Percentiles rank a stretch among this genome's conserved stretches.
phyloP scores from a whole-genome alignment of 192 early-diverging fungal genomes.

The Gamsiella multidivaricata region DNA sequence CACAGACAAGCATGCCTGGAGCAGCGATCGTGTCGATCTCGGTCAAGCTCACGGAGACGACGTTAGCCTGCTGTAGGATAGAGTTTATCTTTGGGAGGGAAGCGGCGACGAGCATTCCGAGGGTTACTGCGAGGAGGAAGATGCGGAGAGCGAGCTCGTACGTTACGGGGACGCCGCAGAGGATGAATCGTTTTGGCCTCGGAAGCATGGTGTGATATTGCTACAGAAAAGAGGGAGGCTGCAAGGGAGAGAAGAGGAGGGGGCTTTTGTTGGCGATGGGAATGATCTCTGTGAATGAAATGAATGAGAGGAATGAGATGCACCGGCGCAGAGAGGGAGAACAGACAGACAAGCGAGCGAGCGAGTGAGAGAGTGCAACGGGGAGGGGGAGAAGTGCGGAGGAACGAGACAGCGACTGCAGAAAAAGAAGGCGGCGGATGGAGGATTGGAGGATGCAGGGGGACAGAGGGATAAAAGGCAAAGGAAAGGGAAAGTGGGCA shows the following conservation, averaged over 20 bases:
- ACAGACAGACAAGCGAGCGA: too few species aligned
- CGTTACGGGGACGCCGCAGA: constrained; percentile 38
- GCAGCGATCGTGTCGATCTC: constrained; percentile 11
- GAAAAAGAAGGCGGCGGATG: neutral
- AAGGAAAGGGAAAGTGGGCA: neutral
- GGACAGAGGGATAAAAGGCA: neutral
- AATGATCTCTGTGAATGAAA: too few species aligned
- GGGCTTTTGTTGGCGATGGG: neutral
- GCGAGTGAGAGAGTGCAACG: neutral
- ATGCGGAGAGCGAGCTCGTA: constrained; percentile 30
- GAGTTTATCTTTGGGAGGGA: constrained; percentile 23
- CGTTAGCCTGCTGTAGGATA: constrained; percentile 30
- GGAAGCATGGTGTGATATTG: neutral
- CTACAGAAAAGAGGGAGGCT: neutral
- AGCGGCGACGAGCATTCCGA: constrained; percentile 9
- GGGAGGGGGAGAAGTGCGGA: neutral
- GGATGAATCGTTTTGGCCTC: constrained; percentile 8
- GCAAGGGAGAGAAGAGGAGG: neutral
- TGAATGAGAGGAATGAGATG: too few species aligned
- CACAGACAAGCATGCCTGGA: constrained; percentile 22
- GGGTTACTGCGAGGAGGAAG: constrained; percentile 6
- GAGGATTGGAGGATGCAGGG: neutral
- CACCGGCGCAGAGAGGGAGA: too few species aligned
- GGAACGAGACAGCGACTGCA: neutral
- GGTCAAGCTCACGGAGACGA: constrained; percentile 32